Evolutionary conservation across 768 basidiomycete genomes (phyloP).

Genomic region (Coprinopsis cinerea): DNA sequence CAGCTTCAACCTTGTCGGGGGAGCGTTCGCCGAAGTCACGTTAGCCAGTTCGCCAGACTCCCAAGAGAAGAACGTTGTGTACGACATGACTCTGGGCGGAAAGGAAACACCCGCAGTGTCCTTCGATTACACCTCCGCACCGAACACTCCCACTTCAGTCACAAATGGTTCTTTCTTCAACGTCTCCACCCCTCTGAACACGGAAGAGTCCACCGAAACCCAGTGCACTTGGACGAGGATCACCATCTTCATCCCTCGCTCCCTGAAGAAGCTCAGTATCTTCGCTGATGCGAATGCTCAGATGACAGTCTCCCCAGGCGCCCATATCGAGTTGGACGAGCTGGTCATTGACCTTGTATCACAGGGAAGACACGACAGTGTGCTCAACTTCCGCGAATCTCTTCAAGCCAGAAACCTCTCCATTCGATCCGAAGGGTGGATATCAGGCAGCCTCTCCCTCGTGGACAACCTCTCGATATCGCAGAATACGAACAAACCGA

Average conservation of each 20-base stretch:
- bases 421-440: conserved; percentile 53
- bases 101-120: not conserved
- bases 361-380: conserved; percentile 27
- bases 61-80: conserved; percentile 31
- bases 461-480: conserved; percentile 18
- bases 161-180: not conserved
- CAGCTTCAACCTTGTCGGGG: not conserved
- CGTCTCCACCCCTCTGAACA: not conserved
- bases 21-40: conserved; percentile 24
- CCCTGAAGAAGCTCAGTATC: conserved; percentile 42
- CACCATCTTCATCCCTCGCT: conserved; percentile 43
- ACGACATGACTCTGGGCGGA: conserved; percentile 36
- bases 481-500: not conserved
- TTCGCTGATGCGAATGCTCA: conserved; percentile 39
- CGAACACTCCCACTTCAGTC: too few relatives aligned
- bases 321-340: conserved; percentile 36
- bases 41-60: conserved; percentile 31
- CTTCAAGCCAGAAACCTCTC: conserved; percentile 22
- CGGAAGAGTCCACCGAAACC: not conserved
- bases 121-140: not conserved
- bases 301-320: conserved; percentile 40
- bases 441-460: conserved; percentile 48
- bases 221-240: conserved; percentile 52
- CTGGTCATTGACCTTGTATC: conserved; percentile 26
- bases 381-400: conserved; percentile 26